A percentile compares a stretch with the other conserved stretches of the same genome.
phyloP scores from a whole-genome alignment of 1,284 basidiomycete species.

The Moesziomyces sp. region DNA sequence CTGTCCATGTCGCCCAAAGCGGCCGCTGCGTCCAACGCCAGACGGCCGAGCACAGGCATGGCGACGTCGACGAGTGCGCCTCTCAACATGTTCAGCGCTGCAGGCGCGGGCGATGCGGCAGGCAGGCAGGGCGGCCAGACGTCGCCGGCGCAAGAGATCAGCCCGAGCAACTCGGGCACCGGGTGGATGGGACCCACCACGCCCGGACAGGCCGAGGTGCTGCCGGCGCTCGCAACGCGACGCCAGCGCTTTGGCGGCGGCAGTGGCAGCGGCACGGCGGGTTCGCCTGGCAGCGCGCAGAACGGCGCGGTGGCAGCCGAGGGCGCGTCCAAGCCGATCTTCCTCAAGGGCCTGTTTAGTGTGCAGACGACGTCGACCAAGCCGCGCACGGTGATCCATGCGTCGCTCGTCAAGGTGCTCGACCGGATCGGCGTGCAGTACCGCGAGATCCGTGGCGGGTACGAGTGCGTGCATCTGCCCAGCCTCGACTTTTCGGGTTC shows the following conservation, averaged over 20 bases:
- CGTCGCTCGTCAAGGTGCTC: constrained; percentile 85
- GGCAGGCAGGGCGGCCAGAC: constrained; percentile 3
- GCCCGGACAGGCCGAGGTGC: constrained; percentile 43
- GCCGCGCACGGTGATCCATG: constrained; percentile 80
- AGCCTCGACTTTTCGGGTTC: constrained; percentile 77
- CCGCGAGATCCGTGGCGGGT: constrained; percentile 87
- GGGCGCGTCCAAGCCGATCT: constrained; percentile 59
- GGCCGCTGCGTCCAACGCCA: constrained; percentile 3
- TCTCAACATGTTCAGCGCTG: constrained; percentile 37
- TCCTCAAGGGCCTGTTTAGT: constrained; percentile 69
- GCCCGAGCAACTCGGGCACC: constrained; percentile 24
- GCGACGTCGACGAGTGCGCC: constrained; percentile 40
- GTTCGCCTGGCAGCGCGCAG: constrained; percentile 8
- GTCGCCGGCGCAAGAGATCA: constrained; percentile 23
- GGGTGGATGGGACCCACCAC: constrained; percentile 45
- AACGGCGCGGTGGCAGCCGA: constrained; percentile 18
- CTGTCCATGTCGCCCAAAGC: constrained; percentile 45
- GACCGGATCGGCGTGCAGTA: constrained; percentile 95
- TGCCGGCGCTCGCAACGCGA: constrained; percentile 23
- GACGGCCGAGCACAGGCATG: constrained; percentile 36
- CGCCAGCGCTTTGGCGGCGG: constrained; percentile 38
- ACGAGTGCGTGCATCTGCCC: constrained; percentile 94
- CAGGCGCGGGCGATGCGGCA: constrained; percentile 12
- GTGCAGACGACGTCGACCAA: constrained; percentile 96
- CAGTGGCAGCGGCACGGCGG: constrained; percentile 3